Evolutionary conservation across 2,329 filamentous ascomycete species (phyloP).

Genomic region (Colletotrichum sojae): DNA sequence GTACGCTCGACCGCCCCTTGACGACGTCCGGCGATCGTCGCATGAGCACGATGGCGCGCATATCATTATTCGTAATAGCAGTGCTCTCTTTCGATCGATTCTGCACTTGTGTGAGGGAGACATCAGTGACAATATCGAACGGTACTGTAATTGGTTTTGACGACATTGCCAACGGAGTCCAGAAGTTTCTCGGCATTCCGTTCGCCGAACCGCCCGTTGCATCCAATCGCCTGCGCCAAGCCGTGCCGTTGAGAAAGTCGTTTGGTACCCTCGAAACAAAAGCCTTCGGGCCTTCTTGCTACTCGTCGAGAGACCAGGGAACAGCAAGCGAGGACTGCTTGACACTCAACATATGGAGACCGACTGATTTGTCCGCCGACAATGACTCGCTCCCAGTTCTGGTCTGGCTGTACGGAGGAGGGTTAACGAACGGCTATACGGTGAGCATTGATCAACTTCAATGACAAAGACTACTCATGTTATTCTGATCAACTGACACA

Average conservation of each 20-base stretch:
- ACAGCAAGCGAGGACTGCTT: slow-evolving; percentile 50
- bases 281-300: slow-evolving; percentile 60
- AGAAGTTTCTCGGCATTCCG: slow-evolving; percentile 59
- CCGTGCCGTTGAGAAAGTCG: slow-evolving; percentile 61
- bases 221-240: slow-evolving; percentile 64
- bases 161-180: background rate
- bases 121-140: background rate
- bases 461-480: background rate
- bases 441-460: background rate
- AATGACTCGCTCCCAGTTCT: slow-evolving; percentile 66
- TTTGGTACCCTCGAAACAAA: slow-evolving; percentile 55
- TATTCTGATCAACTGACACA: background rate
- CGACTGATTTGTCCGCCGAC: slow-evolving; percentile 43
- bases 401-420: slow-evolving; percentile 70
- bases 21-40: too few species aligned
- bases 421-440: slow-evolving; percentile 32
- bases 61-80: too few species aligned
- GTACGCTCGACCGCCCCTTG: too few species aligned
- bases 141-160: background rate
- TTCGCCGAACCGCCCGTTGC: slow-evolving; percentile 56
- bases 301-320: slow-evolving; percentile 66
- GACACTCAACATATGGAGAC: slow-evolving; percentile 47
- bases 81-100: too few species aligned
- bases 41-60: too few species aligned
- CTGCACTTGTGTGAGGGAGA: too few species aligned